These are phyloP conservation scores for Talaromyces sp. DNA, from an alignment of 2,329 filamentous ascomycete genomes.

Conservation along the genomic window DNA sequence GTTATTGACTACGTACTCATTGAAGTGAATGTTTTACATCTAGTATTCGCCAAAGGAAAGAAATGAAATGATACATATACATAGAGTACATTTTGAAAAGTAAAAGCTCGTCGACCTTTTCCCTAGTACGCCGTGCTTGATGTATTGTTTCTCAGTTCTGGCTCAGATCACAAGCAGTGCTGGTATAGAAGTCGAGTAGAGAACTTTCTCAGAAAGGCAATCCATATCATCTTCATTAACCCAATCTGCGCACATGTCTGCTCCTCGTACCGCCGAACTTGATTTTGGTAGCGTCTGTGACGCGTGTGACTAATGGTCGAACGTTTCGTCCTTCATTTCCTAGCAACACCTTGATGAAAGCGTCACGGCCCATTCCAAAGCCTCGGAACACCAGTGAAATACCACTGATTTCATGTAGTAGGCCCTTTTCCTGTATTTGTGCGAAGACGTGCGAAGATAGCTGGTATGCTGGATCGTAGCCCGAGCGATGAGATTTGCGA, in stretches of 20 bases:
- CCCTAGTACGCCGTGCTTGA: slow-evolving; percentile 1
- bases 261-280: slow-evolving; percentile 96
- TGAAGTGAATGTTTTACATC: not conserved
- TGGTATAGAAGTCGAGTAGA: not conserved
- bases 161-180: not conserved
- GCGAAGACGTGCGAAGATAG: slow-evolving; percentile 76
- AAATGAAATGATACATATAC: not conserved
- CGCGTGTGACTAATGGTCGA: slow-evolving; percentile 67
- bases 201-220: not conserved
- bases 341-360: slow-evolving; percentile 81
- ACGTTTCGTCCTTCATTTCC: slow-evolving; percentile 76
- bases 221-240: slow-evolving; percentile 36
- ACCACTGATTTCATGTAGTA: slow-evolving; percentile 67
- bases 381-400: slow-evolving; percentile 79
- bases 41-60: not conserved
- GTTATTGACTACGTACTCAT: not conserved
- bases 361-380: slow-evolving; percentile 82
- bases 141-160: not conserved
- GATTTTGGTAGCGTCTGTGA: slow-evolving; percentile 80
- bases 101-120: not conserved
- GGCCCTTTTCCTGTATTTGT: slow-evolving; percentile 75
- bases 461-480: slow-evolving; percentile 91
- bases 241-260: slow-evolving; percentile 74
- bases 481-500: slow-evolving; percentile 69
- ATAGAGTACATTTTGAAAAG: not conserved